These are phyloP conservation scores for Lepidium africanum DNA, from an alignment of 345 rosid species.

Conservation along the genomic window DNA sequence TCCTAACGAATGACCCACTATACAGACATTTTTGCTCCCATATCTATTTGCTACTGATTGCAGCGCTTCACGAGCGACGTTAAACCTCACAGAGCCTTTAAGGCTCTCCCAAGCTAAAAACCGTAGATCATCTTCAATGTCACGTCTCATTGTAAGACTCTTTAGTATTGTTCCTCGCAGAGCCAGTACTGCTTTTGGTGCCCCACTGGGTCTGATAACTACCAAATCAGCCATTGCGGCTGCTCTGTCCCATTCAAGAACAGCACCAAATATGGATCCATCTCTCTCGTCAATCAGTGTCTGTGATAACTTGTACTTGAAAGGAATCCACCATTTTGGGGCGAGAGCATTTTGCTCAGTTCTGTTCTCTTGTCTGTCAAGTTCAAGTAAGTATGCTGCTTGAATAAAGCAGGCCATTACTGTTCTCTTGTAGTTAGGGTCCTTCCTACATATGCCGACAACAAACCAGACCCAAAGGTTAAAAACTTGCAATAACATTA, in stretches of 20 bases:
- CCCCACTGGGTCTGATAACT: constrained; percentile 83
- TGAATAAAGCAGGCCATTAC: constrained; percentile 93
- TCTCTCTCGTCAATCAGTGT: constrained; percentile 75
- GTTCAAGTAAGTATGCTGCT: constrained; percentile 84
- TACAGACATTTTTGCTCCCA: constrained; percentile 73
- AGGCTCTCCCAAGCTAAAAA: constrained; percentile 94
- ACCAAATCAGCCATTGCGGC: constrained; percentile 78
- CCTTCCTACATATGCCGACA: constrained; percentile 50
- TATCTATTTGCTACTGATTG: constrained; percentile 56
- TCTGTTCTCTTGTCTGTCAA: constrained; percentile 82
- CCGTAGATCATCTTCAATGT: constrained; percentile 88
- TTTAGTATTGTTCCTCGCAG: constrained; percentile 84
- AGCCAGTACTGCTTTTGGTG: constrained; percentile 76
- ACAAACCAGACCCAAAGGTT: neutral
- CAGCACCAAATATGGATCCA: constrained; percentile 78
- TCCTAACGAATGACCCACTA: constrained; percentile 92
- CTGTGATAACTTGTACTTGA: constrained; percentile 70
- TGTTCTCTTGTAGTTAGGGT: constrained; percentile 81
- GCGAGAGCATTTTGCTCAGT: constrained; percentile 64
- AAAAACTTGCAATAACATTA: neutral
- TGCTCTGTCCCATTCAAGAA: constrained; percentile 85
- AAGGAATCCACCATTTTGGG: constrained; percentile 93
- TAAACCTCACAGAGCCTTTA: constrained; percentile 85
- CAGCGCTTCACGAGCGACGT: constrained; percentile 55
- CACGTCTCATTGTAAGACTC: constrained; percentile 72